Conservation (phyloP, 805 yeast species). For the Candida manassasensis region DNA sequence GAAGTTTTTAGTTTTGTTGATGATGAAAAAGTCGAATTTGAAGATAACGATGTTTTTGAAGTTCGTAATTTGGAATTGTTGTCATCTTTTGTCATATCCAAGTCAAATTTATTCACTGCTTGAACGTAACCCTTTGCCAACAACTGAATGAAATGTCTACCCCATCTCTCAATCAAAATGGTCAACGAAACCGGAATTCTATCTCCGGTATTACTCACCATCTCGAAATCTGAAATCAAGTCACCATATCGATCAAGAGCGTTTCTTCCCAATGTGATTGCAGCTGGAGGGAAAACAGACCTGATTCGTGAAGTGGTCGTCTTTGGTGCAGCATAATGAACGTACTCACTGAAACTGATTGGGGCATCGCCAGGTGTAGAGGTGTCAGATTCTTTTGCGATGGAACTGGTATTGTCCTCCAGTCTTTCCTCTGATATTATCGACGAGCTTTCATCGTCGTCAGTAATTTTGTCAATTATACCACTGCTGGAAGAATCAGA, state of each 20-base stretch:
- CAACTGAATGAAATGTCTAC: conserved; percentile 58
- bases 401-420: neutral
- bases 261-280: conserved; percentile 71
- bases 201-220: conserved; percentile 66
- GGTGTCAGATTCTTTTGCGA: conserved; percentile 16
- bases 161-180: conserved; percentile 72
- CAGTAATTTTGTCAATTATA: conserved; percentile 4
- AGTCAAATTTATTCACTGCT: conserved; percentile 43
- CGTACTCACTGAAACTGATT: conserved; percentile 60
- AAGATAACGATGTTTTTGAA: conserved; percentile 8
- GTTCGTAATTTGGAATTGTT: conserved; percentile 9
- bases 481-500: conserved; percentile 7
- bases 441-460: conserved; percentile 6
- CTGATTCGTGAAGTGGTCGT: conserved; percentile 59
- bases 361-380: conserved; percentile 19
- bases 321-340: conserved; percentile 71
- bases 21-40: conserved; percentile 2
- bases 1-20: conserved; percentile 11
- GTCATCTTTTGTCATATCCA: conserved; percentile 14
- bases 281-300: conserved; percentile 71
- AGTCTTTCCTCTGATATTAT: conserved; percentile 1
- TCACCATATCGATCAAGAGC: conserved; percentile 65
- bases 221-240: conserved; percentile 64
- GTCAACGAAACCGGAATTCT: conserved; percentile 58
- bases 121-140: conserved; percentile 61